Conservation (phyloP, 73 alveolate genomes). For the Paramecium biaurelia region DNA sequence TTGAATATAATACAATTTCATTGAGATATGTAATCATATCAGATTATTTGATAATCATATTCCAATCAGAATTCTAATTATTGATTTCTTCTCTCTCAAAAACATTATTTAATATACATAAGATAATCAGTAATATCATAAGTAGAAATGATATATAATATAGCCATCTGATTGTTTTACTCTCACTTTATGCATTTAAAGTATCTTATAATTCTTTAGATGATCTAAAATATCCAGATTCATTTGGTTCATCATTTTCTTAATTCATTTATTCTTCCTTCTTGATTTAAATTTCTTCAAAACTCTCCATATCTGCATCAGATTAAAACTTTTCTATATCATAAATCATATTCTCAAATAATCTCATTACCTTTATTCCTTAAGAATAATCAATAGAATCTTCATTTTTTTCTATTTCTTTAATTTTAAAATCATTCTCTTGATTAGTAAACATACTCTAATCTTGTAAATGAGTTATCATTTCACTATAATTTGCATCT, state of each 20-base stretch:
- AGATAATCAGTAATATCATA: not conserved
- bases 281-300: slow-evolving; percentile 23
- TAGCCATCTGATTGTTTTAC: slow-evolving; percentile 35
- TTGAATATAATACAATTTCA: not conserved
- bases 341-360: slow-evolving; percentile 26
- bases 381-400: not conserved
- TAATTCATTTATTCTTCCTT: slow-evolving; percentile 17
- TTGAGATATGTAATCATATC: not conserved
- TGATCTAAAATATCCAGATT: slow-evolving; percentile 51
- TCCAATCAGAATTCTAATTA: not conserved
- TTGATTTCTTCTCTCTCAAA: slow-evolving; percentile 19
- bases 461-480: not conserved
- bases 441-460: not conserved
- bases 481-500: slow-evolving; percentile 32
- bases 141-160: slow-evolving; percentile 46
- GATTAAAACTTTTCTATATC: slow-evolving; percentile 62
- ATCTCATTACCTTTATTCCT: slow-evolving; percentile 57
- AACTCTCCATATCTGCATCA: slow-evolving; percentile 59
- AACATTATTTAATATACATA: slow-evolving; percentile 14
- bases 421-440: not conserved
- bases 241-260: slow-evolving; percentile 43
- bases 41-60: not conserved
- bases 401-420: not conserved
- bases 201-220: slow-evolving; percentile 59
- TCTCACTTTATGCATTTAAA: slow-evolving; percentile 38